Percentiles rank a stretch among this genome's conserved stretches.
phyloP scores from a whole-genome alignment of 495 filamentous ascomycete genomes.

The Aspergillus egyptiacus region DNA sequence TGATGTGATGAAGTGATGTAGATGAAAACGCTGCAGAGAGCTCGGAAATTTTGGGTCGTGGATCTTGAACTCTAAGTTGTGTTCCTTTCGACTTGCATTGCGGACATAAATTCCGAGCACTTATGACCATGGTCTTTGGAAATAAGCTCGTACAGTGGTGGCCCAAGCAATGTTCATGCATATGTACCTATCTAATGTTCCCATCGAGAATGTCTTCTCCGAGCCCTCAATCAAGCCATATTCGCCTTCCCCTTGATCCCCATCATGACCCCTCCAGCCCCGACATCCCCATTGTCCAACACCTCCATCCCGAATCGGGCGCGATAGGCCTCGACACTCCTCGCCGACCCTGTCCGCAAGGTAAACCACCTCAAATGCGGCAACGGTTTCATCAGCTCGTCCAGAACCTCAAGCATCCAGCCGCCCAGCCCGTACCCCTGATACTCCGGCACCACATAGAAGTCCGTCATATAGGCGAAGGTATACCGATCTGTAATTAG shows the following conservation, averaged over 20 bases:
- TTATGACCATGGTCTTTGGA: too few species aligned
- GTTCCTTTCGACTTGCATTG: too few species aligned
- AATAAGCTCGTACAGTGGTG: too few species aligned
- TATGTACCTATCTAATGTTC: not conserved
- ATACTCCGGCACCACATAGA: constrained; percentile 53
- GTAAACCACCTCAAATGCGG: constrained; percentile 51
- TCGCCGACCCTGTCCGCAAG: constrained; percentile 38
- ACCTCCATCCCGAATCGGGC: constrained; percentile 40
- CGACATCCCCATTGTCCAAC: constrained; percentile 26
- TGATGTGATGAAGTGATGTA: too few species aligned
- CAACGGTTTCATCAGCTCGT: constrained; percentile 50
- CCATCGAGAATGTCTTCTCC: not conserved
- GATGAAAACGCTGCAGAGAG: too few species aligned
- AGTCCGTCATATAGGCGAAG: constrained; percentile 64
- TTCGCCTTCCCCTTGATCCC: constrained; percentile 13
- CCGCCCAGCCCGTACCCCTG: constrained; percentile 55
- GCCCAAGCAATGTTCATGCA: too few species aligned
- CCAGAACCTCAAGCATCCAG: constrained; percentile 56
- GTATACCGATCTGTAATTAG: constrained; percentile 60
- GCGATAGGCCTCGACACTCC: constrained; percentile 41
- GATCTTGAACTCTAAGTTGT: too few species aligned
- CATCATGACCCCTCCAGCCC: constrained; percentile 23
- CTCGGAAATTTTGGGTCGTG: too few species aligned
- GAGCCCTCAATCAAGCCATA: constrained; percentile 3
- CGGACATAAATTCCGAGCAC: too few species aligned